Base-by-base conservation (phyloP, 139 green algal species). In the Ostreobium quekettii region DNA sequence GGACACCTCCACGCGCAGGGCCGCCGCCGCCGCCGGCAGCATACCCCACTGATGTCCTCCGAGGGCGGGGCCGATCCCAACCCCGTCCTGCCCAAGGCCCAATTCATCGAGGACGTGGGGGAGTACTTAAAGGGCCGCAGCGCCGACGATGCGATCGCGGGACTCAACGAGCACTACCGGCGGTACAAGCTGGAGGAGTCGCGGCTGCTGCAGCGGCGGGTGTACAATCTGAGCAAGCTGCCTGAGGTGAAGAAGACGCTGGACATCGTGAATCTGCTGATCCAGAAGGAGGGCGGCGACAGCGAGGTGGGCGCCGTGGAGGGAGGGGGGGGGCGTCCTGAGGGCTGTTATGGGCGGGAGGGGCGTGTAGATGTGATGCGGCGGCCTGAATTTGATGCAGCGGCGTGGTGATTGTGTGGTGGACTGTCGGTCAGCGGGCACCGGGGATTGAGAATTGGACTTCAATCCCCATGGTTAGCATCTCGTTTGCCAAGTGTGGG, bases 31-130 rank as follows among this genome's bases (percentile, higher is more conserved):
- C n/a, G n/a, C n/a, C n/a, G n/a, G n/a, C n/a, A n/a, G n/a, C n/a
- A n/a, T n/a, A n/a, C n/a, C n/a, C n/a, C n/a, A n/a, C n/a, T n/a
- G n/a, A n/a, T n/a, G n/a, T n/a, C n/a, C n/a, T n/a, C n/a, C n/a
- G n/a, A n/a, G n/a, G n/a, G n/a, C n/a, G n/a, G n/a, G n/a, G n/a
- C n/a, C n/a, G n/a, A n/a, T n/a, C n/a, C n/a, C n/a, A n/a, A n/a
- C n/a, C n/a, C n/a, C n/a, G n/a, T n/a, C n/a, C 15, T 73, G 37
- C 70, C 73, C 1, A 69, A 70, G 29, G 71, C 75, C 0, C 64
- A 82, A 47, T 88, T 86, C 67, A 84, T 88, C 19, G 77, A 86
- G 0, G 77, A 88, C 39, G 68, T 88, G 6, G 63, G 62, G 0
- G 53, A 47, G 42, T 86, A 76, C 36, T 49, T 86, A 60, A 56